Conservation (phyloP, 108 stramenopile species). For the Aurantiochytrium sp. region DNA sequence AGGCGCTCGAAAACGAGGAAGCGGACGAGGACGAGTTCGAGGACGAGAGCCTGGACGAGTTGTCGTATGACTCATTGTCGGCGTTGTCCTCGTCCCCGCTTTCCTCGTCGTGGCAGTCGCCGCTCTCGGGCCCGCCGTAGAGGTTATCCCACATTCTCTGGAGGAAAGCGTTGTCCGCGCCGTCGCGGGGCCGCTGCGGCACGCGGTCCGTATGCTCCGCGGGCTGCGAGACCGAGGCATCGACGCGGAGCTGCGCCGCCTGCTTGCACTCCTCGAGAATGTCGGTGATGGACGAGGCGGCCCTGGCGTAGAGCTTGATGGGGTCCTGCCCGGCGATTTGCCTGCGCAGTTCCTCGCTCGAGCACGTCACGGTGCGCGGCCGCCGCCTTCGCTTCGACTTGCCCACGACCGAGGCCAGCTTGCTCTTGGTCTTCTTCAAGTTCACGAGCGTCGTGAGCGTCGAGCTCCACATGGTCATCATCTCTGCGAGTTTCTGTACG, state of each 20-base stretch:
- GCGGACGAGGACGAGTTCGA: too few relatives aligned
- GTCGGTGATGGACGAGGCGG: too few relatives aligned
- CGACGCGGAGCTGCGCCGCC: too few relatives aligned
- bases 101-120: too few relatives aligned
- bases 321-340: too few relatives aligned
- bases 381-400: neutral
- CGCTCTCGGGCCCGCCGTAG: neutral
- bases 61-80: too few relatives aligned
- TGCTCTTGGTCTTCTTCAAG: neutral
- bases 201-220: neutral
- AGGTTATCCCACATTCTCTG: constrained; percentile 23
- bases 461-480: neutral
- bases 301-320: too few relatives aligned
- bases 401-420: neutral
- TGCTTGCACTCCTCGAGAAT: too few relatives aligned
- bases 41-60: too few relatives aligned
- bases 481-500: neutral
- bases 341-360: too few relatives aligned
- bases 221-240: neutral
- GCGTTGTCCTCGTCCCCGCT: too few relatives aligned
- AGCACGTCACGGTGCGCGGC: neutral
- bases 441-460: neutral
- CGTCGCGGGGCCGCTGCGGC: neutral
- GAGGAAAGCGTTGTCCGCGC: neutral
- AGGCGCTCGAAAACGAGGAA: too few relatives aligned